A percentile compares a stretch with the other conserved stretches of the same genome.
phyloP scores from a whole-genome alignment of 108 stramenopile genomes.

The Discostella stelligeroides region DNA sequence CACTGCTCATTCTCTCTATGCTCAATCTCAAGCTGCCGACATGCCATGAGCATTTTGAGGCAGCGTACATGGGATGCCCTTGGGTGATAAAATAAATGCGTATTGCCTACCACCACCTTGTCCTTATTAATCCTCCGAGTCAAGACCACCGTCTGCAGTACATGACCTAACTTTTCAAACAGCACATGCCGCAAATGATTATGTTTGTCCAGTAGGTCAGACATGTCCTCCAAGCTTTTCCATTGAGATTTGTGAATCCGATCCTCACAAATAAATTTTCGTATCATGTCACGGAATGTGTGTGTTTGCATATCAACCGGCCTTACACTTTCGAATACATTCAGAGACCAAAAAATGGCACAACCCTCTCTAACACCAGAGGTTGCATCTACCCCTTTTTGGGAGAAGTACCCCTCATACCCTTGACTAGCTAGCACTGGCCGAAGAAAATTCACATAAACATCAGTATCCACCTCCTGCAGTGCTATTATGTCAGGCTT shows the following conservation, averaged over 20 bases:
- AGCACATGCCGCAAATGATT: conserved; percentile 48
- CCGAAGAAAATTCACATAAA: conserved; percentile 32
- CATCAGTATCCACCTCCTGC: conserved; percentile 75
- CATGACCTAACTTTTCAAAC: conserved; percentile 56
- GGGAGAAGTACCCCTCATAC: conserved; percentile 63
- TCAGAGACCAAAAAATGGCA: conserved; percentile 67
- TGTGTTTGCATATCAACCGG: conserved; percentile 38
- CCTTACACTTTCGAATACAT: conserved; percentile 53
- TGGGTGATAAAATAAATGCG: conserved; percentile 82
- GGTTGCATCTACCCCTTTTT: conserved; percentile 44
- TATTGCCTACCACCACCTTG: conserved; percentile 61
- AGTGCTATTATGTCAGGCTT: conserved; percentile 72
- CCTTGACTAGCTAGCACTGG: conserved; percentile 34
- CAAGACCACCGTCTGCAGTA: conserved; percentile 57
- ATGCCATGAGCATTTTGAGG: conserved; percentile 57
- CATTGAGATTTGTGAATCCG: conserved; percentile 37
- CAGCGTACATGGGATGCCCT: conserved; percentile 66
- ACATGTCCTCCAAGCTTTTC: conserved; percentile 49
- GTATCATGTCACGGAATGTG: conserved; percentile 54
- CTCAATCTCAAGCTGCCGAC: conserved; percentile 52
- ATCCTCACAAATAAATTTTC: conserved; percentile 25
- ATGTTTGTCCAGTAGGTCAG: conserved; percentile 41
- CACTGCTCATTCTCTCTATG: conserved; percentile 27
- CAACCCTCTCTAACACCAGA: conserved; percentile 54
- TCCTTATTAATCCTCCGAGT: conserved; percentile 14